phyloP scores from a whole-genome alignment of 305 asterid species.

The Rubia balearica region DNA sequence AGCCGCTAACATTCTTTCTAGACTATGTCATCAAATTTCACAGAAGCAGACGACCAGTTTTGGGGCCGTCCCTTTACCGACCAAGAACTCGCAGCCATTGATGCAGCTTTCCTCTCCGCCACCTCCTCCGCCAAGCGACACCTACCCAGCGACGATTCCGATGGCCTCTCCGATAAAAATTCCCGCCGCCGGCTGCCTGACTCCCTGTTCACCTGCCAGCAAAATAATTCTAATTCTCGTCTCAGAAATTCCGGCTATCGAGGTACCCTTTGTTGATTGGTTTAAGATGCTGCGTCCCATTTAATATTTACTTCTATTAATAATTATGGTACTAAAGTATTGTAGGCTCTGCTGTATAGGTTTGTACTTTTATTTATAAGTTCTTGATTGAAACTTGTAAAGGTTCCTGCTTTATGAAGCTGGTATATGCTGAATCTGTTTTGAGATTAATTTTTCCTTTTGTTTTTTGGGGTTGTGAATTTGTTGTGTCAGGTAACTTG shows the following conservation, averaged over 20 bases:
- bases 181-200: constrained; percentile 66
- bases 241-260: constrained; percentile 32
- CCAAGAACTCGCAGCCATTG: constrained; percentile 67
- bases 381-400: background rate
- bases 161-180: constrained; percentile 21
- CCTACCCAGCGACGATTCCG: constrained; percentile 10
- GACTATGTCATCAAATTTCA: background rate
- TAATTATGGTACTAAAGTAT: background rate
- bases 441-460: background rate
- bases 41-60: constrained; percentile 15
- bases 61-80: constrained; percentile 74
- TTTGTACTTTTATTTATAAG: background rate
- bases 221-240: constrained; percentile 23
- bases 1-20: background rate
- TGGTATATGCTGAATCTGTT: background rate
- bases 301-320: background rate
- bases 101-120: constrained; percentile 35
- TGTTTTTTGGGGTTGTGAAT: background rate
- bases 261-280: constrained; percentile 25
- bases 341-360: background rate
- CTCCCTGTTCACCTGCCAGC: constrained; percentile 46
- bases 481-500: constrained; percentile 14
- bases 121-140: constrained; percentile 28
- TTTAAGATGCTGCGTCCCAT: background rate
- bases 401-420: background rate